Conservation (phyloP, 2,329 filamentous ascomycete genomes). For the Trichoderma hamatum region DNA sequence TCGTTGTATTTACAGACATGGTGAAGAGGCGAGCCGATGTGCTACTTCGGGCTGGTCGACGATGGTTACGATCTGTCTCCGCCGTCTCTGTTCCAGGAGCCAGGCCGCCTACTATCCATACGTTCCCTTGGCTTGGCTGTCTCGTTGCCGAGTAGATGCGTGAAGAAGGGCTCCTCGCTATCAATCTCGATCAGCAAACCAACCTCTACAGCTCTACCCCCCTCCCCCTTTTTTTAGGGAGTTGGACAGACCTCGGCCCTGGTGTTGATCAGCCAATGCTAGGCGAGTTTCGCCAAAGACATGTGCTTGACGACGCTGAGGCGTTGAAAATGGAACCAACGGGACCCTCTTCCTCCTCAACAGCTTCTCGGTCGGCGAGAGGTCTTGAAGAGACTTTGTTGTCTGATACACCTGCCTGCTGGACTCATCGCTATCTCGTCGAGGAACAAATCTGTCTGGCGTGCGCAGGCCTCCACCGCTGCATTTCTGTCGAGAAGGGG, state of each 20-base stretch:
- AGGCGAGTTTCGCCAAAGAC: background rate
- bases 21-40: slow-evolving; percentile 71
- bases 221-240: background rate
- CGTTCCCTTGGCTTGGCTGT: slow-evolving; percentile 66
- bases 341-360: slow-evolving; percentile 47
- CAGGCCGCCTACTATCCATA: slow-evolving; percentile 78
- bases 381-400: slow-evolving; percentile 46
- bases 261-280: slow-evolving; percentile 13
- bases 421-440: slow-evolving; percentile 42
- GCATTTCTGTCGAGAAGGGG: background rate
- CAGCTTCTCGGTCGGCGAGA: slow-evolving; percentile 50
- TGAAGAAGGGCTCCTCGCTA: slow-evolving; percentile 35
- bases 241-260: slow-evolving; percentile 4
- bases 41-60: slow-evolving; percentile 66
- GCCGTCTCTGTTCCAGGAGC: slow-evolving; percentile 55
- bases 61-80: slow-evolving; percentile 64
- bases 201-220: background rate
- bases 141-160: slow-evolving; percentile 37
- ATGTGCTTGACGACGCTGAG: slow-evolving; percentile 31
- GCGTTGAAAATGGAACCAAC: slow-evolving; percentile 47
- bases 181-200: slow-evolving; percentile 21
- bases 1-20: slow-evolving; percentile 50
- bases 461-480: slow-evolving; percentile 28
- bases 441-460: slow-evolving; percentile 57
- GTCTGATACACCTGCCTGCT: slow-evolving; percentile 51